Base-by-base conservation (phyloP, 306 rosid genomes). In the Malus sylvestris region DNA sequence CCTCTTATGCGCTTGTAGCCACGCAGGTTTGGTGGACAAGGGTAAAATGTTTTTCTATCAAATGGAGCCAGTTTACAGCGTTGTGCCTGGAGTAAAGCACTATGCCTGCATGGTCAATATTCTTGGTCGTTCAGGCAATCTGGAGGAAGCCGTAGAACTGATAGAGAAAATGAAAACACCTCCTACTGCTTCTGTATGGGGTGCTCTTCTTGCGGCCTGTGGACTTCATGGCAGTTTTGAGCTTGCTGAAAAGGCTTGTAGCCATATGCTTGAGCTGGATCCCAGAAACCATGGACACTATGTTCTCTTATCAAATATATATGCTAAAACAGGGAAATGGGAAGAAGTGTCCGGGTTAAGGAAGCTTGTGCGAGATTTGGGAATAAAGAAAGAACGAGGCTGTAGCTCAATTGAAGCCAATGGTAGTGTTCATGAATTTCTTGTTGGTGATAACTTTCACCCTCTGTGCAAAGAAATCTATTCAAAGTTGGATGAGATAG, bases 151-250 rank as follows among this genome's bases (percentile, higher is more conserved):
- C 51, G 63, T 65, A 46, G 84, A 80, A 9, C 74, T 87, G 57
- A 83, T 84, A 59, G 74, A 81, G 75, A 81, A 81, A 69, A 89
- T 89, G 88, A 83, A 87, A n/a, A 76, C 80, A 33, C 69, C 79
- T 71, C 91, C 85, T 9, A 78, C 80, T 6, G 86, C 88, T 30
- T 77, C 91, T 25, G 75, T 82, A 62, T 87, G 93, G 91, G 90
- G 88, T 13, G 88, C 90, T 80, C 73, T 89, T 46, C 91, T 89
- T 67, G 88, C 84, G 45, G 83, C 86, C n/a, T 89, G 93, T 57
- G 80, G 80, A 25, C 82, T 80, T 63, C 88, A 89, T 71, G 89
- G 79, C 44, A 87, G 82, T 79, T 76, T 84, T 46, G 86, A 74
- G 70, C 88, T 87, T 76, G 93, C 87, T 62, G 93, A 87, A 75